phyloP scores from a whole-genome alignment of 1,284 basidiomycete genomes.

The Cerrena zonata region DNA sequence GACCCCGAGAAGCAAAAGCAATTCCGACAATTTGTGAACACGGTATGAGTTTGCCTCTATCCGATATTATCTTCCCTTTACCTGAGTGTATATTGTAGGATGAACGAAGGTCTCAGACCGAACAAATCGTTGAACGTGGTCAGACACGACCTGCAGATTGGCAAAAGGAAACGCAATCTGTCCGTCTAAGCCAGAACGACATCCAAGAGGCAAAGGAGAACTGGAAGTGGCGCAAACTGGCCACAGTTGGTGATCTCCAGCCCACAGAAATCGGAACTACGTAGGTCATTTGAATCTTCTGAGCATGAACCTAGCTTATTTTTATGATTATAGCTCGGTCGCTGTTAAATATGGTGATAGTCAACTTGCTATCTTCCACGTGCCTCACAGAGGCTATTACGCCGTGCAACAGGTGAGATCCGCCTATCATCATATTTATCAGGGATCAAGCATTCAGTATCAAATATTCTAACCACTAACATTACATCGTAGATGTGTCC shows the following conservation, averaged over 20 bases:
- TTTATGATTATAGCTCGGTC: conserved; percentile 28
- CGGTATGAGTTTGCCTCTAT: conserved; percentile 26
- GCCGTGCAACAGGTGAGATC: conserved; percentile 59
- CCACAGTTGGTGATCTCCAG: conserved; percentile 47
- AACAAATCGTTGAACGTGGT: conserved; percentile 57
- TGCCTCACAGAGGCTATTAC: conserved; percentile 53
- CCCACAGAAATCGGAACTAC: conserved; percentile 45
- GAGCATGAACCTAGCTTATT: too few species aligned
- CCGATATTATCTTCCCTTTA: background rate
- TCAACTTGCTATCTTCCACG: conserved; percentile 64
- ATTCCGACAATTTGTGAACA: conserved; percentile 70
- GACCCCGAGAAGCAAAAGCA: conserved; percentile 48
- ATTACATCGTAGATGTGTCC: conserved; percentile 44
- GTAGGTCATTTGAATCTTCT: too few species aligned
- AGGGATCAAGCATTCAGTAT: too few species aligned
- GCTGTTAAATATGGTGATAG: conserved; percentile 69
- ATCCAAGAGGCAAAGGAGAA: conserved; percentile 39
- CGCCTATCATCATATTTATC: conserved; percentile 1
- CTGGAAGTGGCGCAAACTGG: conserved; percentile 61
- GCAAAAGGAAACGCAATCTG: conserved; percentile 51
- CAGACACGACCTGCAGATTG: conserved; percentile 67
- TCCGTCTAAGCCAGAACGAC: conserved; percentile 39
- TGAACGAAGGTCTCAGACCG: conserved; percentile 47
- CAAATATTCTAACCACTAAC: background rate
- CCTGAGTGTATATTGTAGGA: conserved; percentile 22